phyloP scores from a whole-genome alignment of 176 grass and related monocot genomes.

The Coix lacrymajobi region DNA sequence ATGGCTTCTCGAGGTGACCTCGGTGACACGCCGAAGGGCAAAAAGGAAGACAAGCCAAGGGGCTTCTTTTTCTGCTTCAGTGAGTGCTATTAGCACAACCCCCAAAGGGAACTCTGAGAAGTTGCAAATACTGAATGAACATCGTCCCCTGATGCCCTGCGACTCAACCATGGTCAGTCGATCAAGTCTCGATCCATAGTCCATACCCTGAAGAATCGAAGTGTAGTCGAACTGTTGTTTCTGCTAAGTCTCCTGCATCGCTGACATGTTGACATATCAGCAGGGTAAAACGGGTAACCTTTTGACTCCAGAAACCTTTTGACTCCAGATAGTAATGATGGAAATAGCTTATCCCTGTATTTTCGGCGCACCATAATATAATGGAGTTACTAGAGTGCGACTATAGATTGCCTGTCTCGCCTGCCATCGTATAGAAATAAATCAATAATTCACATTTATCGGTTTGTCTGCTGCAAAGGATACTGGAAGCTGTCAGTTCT shows the following conservation, averaged over 20 bases:
- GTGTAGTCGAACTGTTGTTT: conserved; percentile 24
- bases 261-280: conserved; percentile 32
- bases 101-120: conserved; percentile 1
- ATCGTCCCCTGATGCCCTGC: background rate
- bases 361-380: conserved; percentile 13
- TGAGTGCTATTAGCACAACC: conserved; percentile 72
- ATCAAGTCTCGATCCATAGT: background rate
- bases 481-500: background rate
- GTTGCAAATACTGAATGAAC: conserved; percentile 16
- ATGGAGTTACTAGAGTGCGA: background rate
- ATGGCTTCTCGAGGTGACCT: conserved; percentile 78
- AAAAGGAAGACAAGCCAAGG: conserved; percentile 55
- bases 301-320: conserved; percentile 37
- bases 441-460: conserved; percentile 2
- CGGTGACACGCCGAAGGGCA: conserved; percentile 44
- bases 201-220: conserved; percentile 18
- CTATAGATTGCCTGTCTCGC: background rate
- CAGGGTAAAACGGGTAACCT: conserved; percentile 36
- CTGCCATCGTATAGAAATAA: conserved; percentile 42
- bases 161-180: background rate
- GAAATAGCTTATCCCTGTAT: conserved; percentile 24
- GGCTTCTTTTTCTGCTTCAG: conserved; percentile 95
- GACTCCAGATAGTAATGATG: conserved; percentile 27
- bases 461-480: background rate
- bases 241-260: conserved; percentile 7